A percentile compares a stretch with the other conserved stretches of the same genome.
Evolutionary conservation across 495 filamentous ascomycete species (phyloP).

Genomic region (Apiosordaria backusii): DNA sequence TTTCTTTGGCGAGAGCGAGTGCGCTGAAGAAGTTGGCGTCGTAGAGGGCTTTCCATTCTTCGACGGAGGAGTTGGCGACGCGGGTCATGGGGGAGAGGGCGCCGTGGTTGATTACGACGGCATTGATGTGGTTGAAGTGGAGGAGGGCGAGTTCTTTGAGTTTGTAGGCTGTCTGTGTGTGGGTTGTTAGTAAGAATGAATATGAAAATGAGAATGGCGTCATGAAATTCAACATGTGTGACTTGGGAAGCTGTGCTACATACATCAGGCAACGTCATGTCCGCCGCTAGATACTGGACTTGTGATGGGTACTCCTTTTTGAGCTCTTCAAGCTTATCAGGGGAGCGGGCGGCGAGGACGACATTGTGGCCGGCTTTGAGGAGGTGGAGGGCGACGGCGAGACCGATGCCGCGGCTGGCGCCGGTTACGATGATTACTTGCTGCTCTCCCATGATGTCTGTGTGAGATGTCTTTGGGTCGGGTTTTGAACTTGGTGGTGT

Average conservation of each 20-base stretch:
- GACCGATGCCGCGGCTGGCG: slow-evolving; percentile 72
- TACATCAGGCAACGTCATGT: slow-evolving; percentile 63
- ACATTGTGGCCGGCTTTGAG: slow-evolving; percentile 66
- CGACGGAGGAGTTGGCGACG: slow-evolving; percentile 57
- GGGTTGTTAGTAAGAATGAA: neutral
- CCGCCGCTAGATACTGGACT: slow-evolving; percentile 70
- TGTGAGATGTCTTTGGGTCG: too few relatives aligned
- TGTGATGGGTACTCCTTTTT: slow-evolving; percentile 60
- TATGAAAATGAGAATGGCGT: neutral
- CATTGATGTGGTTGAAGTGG: slow-evolving; percentile 71
- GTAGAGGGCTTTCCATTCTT: slow-evolving; percentile 73
- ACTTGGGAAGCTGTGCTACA: slow-evolving; percentile 9
- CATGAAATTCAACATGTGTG: neutral
- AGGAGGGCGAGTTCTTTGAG: slow-evolving; percentile 60
- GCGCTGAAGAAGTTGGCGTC: slow-evolving; percentile 82
- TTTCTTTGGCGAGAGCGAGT: slow-evolving; percentile 75
- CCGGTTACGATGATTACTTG: slow-evolving; percentile 66
- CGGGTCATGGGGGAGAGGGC: slow-evolving; percentile 72
- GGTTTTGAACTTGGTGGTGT: neutral
- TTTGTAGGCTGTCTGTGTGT: slow-evolving; percentile 51
- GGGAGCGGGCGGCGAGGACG: slow-evolving; percentile 70
- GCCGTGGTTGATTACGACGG: slow-evolving; percentile 85
- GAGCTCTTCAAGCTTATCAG: slow-evolving; percentile 61
- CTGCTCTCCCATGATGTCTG: neutral
- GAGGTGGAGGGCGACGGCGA: slow-evolving; percentile 70